Percentiles rank a stretch among this genome's conserved stretches.
Conservation (phyloP, 225 moss, liverwort and hornwort species). For the Marchantia paleacea region DNA sequence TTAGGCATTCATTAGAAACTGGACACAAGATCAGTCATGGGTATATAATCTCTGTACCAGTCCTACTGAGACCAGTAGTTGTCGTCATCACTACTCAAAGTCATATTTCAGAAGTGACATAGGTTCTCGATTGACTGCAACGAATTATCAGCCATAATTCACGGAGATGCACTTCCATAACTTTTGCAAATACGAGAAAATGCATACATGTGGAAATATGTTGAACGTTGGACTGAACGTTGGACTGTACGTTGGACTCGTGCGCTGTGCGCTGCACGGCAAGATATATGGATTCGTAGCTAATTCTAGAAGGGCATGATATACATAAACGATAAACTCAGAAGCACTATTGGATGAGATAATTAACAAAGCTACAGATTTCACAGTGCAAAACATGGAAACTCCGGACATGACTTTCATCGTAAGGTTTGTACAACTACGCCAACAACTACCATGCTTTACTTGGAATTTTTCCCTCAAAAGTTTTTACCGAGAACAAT, state of each 20-base stretch:
- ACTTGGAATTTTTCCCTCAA: too few relatives aligned
- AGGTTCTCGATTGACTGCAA: too few relatives aligned
- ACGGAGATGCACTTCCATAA: not conserved
- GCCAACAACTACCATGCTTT: not conserved
- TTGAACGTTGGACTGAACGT: not conserved
- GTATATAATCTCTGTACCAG: too few relatives aligned
- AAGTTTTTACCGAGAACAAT: not conserved
- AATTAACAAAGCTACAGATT: not conserved
- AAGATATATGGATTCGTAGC: not conserved
- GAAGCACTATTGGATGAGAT: not conserved
- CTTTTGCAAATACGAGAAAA: not conserved
- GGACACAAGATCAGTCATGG: too few relatives aligned
- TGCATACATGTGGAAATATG: not conserved
- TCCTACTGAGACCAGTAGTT: too few relatives aligned
- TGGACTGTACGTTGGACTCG: not conserved
- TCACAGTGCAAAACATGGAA: too few relatives aligned
- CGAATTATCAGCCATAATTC: not conserved
- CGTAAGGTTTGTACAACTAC: not conserved
- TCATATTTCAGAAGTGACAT: too few relatives aligned
- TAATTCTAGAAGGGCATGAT: not conserved
- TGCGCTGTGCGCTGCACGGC: not conserved
- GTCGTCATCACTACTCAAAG: too few relatives aligned
- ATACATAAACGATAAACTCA: not conserved
- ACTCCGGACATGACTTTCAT: not conserved
- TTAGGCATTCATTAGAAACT: too few relatives aligned